Conservation (phyloP, 495 filamentous ascomycete species). For the Bacidia gigantensis region DNA sequence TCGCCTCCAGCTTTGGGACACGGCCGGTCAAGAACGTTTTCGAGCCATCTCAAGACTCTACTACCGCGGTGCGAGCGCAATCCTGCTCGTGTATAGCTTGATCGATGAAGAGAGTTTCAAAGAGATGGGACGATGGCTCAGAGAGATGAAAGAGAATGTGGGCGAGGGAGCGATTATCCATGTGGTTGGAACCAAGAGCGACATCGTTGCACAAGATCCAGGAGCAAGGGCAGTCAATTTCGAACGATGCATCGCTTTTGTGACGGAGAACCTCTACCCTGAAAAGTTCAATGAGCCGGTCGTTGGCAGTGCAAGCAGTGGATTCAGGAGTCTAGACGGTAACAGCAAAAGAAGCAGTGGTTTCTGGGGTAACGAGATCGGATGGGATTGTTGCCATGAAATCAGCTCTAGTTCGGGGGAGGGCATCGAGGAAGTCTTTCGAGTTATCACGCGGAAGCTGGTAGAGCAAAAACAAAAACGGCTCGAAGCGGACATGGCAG, state of each 20-base stretch:
- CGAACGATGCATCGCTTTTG: constrained; percentile 86
- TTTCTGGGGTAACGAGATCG: constrained; percentile 84
- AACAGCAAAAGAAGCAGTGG: constrained; percentile 61
- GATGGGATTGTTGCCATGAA: constrained; percentile 95
- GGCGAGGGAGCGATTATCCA: constrained; percentile 72
- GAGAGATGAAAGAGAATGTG: constrained; percentile 60
- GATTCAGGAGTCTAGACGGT: constrained; percentile 45
- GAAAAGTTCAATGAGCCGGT: constrained; percentile 49
- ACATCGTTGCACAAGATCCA: constrained; percentile 76
- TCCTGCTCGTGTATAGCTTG: constrained; percentile 89
- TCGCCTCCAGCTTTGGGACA: constrained; percentile 85
- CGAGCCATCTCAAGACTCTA: constrained; percentile 86
- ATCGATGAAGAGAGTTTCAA: constrained; percentile 73
- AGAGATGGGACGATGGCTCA: constrained; percentile 88
- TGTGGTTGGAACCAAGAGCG: constrained; percentile 89
- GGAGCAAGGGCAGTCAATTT: constrained; percentile 68
- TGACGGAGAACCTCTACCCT: constrained; percentile 75
- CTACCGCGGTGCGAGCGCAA: constrained; percentile 89
- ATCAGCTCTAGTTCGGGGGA: constrained; percentile 90
- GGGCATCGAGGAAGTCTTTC: constrained; percentile 93
- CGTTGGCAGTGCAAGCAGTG: constrained; percentile 38
- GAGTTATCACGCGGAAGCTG: constrained; percentile 84
- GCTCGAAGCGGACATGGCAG: constrained; percentile 39
- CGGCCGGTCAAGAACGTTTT: constrained; percentile 91
- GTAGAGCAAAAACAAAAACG: constrained; percentile 74